These are phyloP conservation scores for Gillenia trifoliata DNA, from an alignment of 306 rosid species.

Conservation along the genomic window DNA sequence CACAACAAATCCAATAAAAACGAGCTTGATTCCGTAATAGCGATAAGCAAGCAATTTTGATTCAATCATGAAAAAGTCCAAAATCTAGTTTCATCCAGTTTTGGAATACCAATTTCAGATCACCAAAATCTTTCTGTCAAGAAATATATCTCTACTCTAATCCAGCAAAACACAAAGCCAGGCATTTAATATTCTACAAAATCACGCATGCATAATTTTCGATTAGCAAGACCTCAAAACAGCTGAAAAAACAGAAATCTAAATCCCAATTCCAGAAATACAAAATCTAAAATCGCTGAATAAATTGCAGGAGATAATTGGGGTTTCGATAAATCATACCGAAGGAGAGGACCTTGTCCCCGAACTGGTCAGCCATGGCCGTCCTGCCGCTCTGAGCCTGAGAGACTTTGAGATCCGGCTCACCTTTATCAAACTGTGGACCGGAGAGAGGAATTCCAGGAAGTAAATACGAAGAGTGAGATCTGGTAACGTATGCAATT, in stretches of 20 bases:
- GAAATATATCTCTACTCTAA: neutral
- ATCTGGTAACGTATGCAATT: neutral
- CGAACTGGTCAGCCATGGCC: neutral
- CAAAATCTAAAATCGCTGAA: neutral
- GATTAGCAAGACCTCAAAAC: neutral
- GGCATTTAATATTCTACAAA: neutral
- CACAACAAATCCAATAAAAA: neutral
- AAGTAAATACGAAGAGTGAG: neutral
- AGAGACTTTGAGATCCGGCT: neutral
- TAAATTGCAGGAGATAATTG: neutral
- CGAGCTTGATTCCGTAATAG: neutral
- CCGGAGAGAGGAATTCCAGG: neutral
- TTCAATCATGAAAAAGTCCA: neutral
- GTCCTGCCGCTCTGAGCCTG: neutral
- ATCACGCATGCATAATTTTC: neutral
- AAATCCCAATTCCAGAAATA: neutral
- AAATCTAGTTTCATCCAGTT: neutral
- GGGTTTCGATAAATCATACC: neutral
- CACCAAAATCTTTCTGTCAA: neutral
- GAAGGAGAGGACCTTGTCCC: neutral
- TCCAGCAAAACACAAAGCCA: neutral
- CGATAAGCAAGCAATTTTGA: neutral
- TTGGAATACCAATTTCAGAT: neutral
- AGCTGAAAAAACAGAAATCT: neutral
- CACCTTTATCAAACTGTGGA: neutral